phyloP scores from a whole-genome alignment of 1,139 yeast species.

The Williopsis jadinii region DNA sequence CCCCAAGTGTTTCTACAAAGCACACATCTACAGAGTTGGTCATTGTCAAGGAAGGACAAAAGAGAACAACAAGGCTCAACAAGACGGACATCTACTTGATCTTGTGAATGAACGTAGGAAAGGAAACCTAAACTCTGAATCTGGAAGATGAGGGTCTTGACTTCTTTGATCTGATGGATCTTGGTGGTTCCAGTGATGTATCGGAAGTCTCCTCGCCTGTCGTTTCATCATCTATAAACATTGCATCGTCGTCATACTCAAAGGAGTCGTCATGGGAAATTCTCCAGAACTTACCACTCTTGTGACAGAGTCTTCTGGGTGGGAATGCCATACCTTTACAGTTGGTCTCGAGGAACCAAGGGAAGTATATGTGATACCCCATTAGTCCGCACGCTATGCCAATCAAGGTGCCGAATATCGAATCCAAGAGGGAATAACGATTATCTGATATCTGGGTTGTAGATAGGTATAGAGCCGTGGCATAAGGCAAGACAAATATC shows the following conservation, averaged over 20 bases:
- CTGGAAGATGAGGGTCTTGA: slow-evolving; percentile 1
- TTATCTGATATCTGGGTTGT: slow-evolving; percentile 43
- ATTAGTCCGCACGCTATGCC: slow-evolving; percentile 31
- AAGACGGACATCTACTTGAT: no score
- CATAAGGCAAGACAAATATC: slow-evolving; percentile 31
- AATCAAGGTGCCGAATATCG: slow-evolving; percentile 34
- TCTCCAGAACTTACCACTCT: slow-evolving; percentile 28
- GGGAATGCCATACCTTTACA: slow-evolving; percentile 38
- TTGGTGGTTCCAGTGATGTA: neutral
- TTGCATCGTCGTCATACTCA: slow-evolving; percentile 9
- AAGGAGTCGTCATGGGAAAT: slow-evolving; percentile 20
- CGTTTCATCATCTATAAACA: slow-evolving; percentile 4
- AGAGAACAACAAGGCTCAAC: no score
- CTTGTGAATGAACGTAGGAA: no score
- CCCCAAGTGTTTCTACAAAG: no score
- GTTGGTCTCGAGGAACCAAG: slow-evolving; percentile 27
- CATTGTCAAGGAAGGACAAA: no score
- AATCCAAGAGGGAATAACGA: slow-evolving; percentile 39
- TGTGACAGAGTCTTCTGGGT: slow-evolving; percentile 31
- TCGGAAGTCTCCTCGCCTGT: neutral
- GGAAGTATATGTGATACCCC: slow-evolving; percentile 38
- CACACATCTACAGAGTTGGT: no score
- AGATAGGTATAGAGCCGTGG: slow-evolving; percentile 33
- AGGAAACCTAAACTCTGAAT: neutral
- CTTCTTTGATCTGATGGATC: neutral